Evolutionary conservation across 176 grass and related monocot species (phyloP).

Genomic region (Lolium multiflorum): DNA sequence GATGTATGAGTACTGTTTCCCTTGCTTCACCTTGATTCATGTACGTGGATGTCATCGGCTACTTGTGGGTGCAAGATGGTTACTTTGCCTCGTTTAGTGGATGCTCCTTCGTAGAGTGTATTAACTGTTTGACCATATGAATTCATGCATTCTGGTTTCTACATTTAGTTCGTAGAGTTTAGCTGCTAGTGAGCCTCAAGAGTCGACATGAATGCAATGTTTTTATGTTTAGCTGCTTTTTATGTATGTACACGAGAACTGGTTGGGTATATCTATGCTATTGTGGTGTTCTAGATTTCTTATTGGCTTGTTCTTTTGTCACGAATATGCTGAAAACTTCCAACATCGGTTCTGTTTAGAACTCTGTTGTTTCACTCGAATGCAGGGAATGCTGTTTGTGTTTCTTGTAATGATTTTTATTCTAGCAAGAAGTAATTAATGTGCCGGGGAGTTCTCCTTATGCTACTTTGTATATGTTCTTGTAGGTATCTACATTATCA

Average conservation of each 20-base stretch:
- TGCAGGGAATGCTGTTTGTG: background rate
- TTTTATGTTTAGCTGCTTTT: background rate
- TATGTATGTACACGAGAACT: background rate
- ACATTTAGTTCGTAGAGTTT: background rate
- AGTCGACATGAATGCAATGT: background rate
- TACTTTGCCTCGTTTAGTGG: background rate
- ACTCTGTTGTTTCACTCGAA: background rate
- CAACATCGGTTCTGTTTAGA: background rate
- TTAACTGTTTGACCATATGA: background rate
- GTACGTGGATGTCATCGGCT: background rate
- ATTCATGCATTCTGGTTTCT: background rate
- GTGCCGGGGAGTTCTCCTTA: no score
- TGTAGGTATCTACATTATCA: conserved; percentile 16
- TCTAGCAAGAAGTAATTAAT: background rate
- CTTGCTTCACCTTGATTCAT: background rate
- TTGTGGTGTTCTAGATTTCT: background rate
- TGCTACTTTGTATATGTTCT: background rate
- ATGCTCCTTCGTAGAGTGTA: background rate
- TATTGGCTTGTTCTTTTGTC: background rate
- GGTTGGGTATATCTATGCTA: background rate
- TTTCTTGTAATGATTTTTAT: background rate
- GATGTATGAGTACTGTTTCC: background rate
- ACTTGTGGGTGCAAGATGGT: background rate
- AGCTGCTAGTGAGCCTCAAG: background rate
- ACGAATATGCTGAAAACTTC: background rate